These are phyloP conservation scores for Alternaria infectoria DNA, from an alignment of 2,329 filamentous ascomycete genomes.

Conservation along the genomic window DNA sequence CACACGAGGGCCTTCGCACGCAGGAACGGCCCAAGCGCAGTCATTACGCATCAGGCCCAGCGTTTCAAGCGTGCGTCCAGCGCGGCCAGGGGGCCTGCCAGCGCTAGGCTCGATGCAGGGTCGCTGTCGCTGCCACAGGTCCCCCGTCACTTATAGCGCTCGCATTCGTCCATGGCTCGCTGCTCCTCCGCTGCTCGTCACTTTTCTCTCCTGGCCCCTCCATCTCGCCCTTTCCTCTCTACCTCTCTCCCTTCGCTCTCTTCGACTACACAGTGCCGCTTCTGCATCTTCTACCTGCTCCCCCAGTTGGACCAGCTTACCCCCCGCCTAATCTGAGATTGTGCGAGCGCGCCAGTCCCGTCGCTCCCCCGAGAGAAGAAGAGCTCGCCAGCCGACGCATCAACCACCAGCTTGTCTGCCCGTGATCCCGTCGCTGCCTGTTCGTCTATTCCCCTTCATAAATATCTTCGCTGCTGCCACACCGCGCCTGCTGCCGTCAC, in stretches of 20 bases:
- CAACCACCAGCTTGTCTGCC: conserved; percentile 19
- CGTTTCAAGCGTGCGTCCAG: conserved; percentile 30
- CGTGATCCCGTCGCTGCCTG: conserved; percentile 34
- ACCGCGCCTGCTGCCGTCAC: conserved; percentile 22
- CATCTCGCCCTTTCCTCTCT: conserved; percentile 60
- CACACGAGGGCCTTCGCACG: conserved; percentile 6
- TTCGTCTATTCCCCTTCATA: conserved; percentile 32
- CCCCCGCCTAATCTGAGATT: conserved; percentile 34
- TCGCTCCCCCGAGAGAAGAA: conserved; percentile 41
- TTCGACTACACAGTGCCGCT: conserved; percentile 39
- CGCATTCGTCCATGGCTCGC: conserved; percentile 44
- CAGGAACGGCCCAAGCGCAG: conserved; percentile 24
- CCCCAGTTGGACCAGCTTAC: conserved; percentile 40
- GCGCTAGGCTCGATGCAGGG: conserved; percentile 20
- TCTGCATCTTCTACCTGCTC: conserved; percentile 48
- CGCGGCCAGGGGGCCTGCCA: conserved; percentile 5
- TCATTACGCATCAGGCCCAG: conserved; percentile 29
- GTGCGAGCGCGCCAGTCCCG: conserved; percentile 46
- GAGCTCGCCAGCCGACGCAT: conserved; percentile 35
- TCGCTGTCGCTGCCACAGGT: conserved; percentile 19
- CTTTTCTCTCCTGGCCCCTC: conserved; percentile 40
- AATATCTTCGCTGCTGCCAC: conserved; percentile 20
- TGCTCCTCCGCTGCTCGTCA: conserved; percentile 62
- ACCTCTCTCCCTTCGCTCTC: conserved; percentile 17
- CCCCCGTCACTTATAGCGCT: conserved; percentile 25